Base-by-base conservation (phyloP, 148 eudicot genomes). In the Dianthus caryophyllus region DNA sequence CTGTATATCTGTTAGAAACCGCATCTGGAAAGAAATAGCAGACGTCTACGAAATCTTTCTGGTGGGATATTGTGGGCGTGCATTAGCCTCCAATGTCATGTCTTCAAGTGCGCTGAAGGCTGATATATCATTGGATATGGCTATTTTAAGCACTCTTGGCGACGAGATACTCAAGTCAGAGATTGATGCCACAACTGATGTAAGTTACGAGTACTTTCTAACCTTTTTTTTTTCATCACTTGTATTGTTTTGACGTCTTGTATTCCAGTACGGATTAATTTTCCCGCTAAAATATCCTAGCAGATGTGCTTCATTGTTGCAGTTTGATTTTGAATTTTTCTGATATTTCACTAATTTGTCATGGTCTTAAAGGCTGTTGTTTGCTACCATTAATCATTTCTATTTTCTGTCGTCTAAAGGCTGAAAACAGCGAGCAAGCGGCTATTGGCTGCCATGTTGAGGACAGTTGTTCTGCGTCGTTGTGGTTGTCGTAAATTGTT, bases 1-100 rank as follows among this genome's bases (percentile, higher is more conserved):
- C 85, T 93, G 85, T 93, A 87, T 79, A 77, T 70, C 86, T 49
- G 79, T 86, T 56, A 86, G 84, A 78, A 76, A 80, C 60, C 97
- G 95, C 67, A 68, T 88, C 71, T 95, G 99, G 99, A 95, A 95
- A 81, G 97, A 95, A 95, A 87, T 91, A 79, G 99, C 97, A 26
- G 97, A 88, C 81, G 84, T 95, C 54, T 95, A 88, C 62, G 97
- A 95, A 77, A 75, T 87, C 77, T 95, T 95, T 68, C 84, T 95
- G 60, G 86, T 90, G 44, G 99, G 99, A 43, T 89, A 95, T 74
- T 95, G 99, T 68, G 99, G 99, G 6, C 97, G 97, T 66, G 99
- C 99, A 67, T 82, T 93, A 30, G 78, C 87, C 75, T 77, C 92
- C 54, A 82, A 81, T 81, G 73, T 78, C 71, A 83, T 84, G 48